These are phyloP conservation scores for Neopestalotiopsis clavispora DNA, from an alignment of 2,329 filamentous ascomycete species.

Conservation along the genomic window DNA sequence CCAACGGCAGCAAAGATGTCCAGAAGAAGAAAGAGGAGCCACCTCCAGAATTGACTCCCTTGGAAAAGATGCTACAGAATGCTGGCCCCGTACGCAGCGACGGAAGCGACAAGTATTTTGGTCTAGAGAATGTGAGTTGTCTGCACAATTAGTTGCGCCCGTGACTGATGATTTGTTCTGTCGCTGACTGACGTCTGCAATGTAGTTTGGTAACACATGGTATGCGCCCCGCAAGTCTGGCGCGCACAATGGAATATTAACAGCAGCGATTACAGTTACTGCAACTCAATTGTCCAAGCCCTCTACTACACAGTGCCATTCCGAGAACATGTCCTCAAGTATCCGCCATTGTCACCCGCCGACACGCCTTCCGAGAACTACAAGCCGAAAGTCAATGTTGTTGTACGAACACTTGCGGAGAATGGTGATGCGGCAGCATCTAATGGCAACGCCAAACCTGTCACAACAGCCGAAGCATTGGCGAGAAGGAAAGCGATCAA, in stretches of 20 bases:
- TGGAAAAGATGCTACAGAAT: constrained; percentile 79
- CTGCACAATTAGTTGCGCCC: constrained; percentile 18
- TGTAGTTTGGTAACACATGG: constrained; percentile 96
- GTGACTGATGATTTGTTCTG: constrained; percentile 7
- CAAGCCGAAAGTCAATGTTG: constrained; percentile 61
- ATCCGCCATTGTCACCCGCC: constrained; percentile 74
- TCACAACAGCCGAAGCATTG: constrained; percentile 59
- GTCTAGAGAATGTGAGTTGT: constrained; percentile 88
- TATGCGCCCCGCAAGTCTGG: constrained; percentile 45
- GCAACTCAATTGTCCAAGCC: constrained; percentile 97
- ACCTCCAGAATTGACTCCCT: constrained; percentile 63
- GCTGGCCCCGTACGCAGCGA: constrained; percentile 81
- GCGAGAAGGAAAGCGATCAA: constrained; percentile 61
- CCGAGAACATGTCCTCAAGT: constrained; percentile 91
- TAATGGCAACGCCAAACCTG: constrained; percentile 54
- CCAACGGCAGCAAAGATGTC: constrained; percentile 49
- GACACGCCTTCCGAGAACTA: constrained; percentile 67
- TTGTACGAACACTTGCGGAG: constrained; percentile 60
- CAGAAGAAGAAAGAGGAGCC: constrained; percentile 61
- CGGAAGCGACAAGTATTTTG: constrained; percentile 97
- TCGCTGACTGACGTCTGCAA: constrained; percentile 47
- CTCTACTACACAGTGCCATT: constrained; percentile 96
- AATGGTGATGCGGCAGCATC: constrained; percentile 52
- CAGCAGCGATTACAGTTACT: constrained; percentile 70
- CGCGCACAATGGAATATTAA: constrained; percentile 26